Percentiles rank a stretch among this genome's conserved stretches.
Evolutionary conservation across 805 yeast species (phyloP).

Genomic region (Saccharomycopsis schoenii): DNA sequence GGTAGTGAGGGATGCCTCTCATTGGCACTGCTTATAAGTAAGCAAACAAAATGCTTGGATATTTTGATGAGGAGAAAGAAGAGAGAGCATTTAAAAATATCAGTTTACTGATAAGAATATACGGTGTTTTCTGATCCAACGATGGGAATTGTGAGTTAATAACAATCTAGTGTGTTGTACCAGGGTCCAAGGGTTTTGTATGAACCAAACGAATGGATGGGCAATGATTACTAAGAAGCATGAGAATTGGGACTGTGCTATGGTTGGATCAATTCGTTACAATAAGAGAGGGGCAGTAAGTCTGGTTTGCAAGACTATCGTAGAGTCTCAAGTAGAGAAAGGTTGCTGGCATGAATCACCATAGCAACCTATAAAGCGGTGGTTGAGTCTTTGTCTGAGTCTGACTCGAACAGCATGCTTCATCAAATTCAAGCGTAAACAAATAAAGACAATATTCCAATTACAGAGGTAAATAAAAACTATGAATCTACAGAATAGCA

Average conservation of each 20-base stretch:
- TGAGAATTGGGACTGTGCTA: neutral
- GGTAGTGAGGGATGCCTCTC: neutral
- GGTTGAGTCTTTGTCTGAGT: no score
- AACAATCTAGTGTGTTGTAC: neutral
- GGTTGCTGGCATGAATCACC: no score
- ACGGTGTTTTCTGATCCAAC: neutral
- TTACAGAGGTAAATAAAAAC: no score
- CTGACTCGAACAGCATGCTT: no score
- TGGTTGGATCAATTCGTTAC: neutral
- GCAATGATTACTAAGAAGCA: neutral
- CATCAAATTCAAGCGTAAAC: no score
- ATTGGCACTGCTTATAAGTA: neutral
- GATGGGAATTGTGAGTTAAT: neutral
- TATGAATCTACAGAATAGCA: no score
- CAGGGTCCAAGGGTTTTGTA: neutral
- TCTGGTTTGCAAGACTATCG: no score
- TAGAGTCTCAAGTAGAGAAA: no score
- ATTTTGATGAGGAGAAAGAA: neutral
- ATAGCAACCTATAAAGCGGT: no score
- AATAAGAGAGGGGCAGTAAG: no score
- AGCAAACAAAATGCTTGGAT: neutral
- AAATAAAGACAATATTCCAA: no score
- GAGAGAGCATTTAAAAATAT: neutral
- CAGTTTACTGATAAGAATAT: neutral
- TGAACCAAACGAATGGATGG: no score